Evolutionary conservation across 345 rosid species (phyloP).

Genomic region (Triadica sebifera): DNA sequence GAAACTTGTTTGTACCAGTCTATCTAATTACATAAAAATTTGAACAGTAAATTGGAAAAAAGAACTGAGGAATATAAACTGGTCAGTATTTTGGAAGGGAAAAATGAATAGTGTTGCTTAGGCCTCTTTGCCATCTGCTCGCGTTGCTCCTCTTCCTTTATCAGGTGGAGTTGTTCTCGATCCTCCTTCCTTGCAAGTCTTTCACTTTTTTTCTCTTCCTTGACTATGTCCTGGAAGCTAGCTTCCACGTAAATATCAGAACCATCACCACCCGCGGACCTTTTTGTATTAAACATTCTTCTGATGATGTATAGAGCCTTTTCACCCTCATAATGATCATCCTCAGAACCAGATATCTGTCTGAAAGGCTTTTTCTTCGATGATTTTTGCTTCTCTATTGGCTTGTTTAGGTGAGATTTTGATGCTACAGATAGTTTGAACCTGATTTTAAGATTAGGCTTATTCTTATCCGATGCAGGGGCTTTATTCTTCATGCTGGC

Average conservation of each 20-base stretch:
- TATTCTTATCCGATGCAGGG: conserved; percentile 42
- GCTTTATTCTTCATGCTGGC: conserved; percentile 36
- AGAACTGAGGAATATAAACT: too few species aligned
- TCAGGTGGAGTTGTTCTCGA: conserved; percentile 44
- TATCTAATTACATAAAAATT: too few species aligned
- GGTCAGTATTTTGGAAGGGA: too few species aligned
- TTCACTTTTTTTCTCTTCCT: conserved; percentile 69
- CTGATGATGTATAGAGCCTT: conserved; percentile 50
- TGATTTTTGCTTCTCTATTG: conserved; percentile 37
- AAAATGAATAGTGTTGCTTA: conserved; percentile 17
- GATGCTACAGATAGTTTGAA: conserved; percentile 40
- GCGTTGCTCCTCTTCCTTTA: conserved; percentile 57
- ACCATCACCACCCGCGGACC: conserved; percentile 39
- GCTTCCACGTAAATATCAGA: conserved; percentile 76
- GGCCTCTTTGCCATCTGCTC: conserved; percentile 43
- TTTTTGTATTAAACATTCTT: conserved; percentile 43
- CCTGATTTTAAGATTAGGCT: conserved; percentile 32
- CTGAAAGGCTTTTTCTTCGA: conserved; percentile 25
- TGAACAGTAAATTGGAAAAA: too few species aligned
- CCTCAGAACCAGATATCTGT: conserved; percentile 42
- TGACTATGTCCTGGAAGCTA: conserved; percentile 56
- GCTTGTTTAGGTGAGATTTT: conserved; percentile 44
- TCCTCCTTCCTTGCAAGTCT: conserved; percentile 63
- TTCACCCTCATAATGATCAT: conserved; percentile 37
- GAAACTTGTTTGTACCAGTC: too few species aligned